Conservation (phyloP, 83 land plant species). For the Thuja plicata region DNA sequence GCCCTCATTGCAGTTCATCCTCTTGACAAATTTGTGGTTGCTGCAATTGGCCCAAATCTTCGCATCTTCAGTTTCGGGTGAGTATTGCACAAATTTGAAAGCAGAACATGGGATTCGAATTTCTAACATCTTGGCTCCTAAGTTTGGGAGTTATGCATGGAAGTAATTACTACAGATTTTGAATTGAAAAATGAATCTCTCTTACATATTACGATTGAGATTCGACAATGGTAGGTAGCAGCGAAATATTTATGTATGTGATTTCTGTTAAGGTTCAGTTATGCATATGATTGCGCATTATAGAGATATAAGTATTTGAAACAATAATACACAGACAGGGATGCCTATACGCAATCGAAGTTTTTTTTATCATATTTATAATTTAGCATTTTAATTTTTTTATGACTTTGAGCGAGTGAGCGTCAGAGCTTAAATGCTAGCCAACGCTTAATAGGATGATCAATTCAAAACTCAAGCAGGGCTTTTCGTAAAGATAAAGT, state of each 20-base stretch:
- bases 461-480: background rate
- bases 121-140: background rate
- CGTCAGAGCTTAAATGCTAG: background rate
- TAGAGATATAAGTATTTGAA: background rate
- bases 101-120: background rate
- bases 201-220: background rate
- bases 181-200: background rate
- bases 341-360: background rate
- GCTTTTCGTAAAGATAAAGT: too few relatives aligned
- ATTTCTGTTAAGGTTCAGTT: background rate
- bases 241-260: background rate
- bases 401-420: background rate
- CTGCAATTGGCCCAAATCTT: conserved; percentile 58
- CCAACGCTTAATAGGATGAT: background rate
- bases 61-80: conserved; percentile 56
- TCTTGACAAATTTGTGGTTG: conserved; percentile 39
- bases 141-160: background rate
- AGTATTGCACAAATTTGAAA: background rate
- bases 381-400: too few relatives aligned
- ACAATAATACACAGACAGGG: background rate
- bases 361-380: too few relatives aligned
- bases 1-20: conserved; percentile 66
- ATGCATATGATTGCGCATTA: background rate
- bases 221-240: background rate
- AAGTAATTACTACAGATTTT: background rate